phyloP scores from a whole-genome alignment of 495 filamentous ascomycete species.

The Penicillium odoratum region DNA sequence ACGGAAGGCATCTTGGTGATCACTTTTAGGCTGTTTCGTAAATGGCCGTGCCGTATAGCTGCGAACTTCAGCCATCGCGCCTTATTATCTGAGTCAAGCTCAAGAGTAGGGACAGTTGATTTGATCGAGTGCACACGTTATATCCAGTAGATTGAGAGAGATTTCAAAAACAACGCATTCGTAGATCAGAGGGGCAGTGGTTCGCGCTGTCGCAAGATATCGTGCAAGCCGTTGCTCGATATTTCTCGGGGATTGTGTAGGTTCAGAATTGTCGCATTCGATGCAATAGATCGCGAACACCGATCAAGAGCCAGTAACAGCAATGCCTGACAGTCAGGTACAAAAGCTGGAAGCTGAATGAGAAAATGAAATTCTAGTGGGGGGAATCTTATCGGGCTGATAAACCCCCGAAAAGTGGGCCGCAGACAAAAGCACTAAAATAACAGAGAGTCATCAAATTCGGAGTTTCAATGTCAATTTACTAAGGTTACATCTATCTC shows the following conservation, averaged over 20 bases:
- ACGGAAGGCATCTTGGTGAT: conserved; percentile 60
- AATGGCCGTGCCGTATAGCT: conserved; percentile 56
- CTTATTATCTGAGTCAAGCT: not conserved
- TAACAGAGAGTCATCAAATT: too few relatives aligned
- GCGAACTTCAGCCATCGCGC: conserved; percentile 42
- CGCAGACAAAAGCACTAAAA: not conserved
- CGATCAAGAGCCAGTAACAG: not conserved
- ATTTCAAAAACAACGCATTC: not conserved
- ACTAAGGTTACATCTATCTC: conserved; percentile 1
- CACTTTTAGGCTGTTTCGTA: conserved; percentile 50
- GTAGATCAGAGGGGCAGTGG: not conserved
- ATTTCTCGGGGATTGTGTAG: not conserved
- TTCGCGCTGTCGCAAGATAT: not conserved
- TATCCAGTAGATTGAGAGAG: not conserved
- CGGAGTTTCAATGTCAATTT: conserved; percentile 1
- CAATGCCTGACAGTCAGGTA: not conserved
- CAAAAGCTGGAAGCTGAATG: not conserved
- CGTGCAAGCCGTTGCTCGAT: not conserved
- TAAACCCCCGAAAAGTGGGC: conserved; percentile 20
- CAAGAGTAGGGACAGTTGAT: not conserved
- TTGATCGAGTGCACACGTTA: too few relatives aligned
- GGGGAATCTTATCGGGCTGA: conserved; percentile 6
- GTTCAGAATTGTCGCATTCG: not conserved
- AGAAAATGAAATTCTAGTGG: conserved; percentile 10
- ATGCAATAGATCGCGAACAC: not conserved